These are phyloP conservation scores for Ogataea nakhonphanomensis DNA, from an alignment of 805 yeast species.

Conservation along the genomic window DNA sequence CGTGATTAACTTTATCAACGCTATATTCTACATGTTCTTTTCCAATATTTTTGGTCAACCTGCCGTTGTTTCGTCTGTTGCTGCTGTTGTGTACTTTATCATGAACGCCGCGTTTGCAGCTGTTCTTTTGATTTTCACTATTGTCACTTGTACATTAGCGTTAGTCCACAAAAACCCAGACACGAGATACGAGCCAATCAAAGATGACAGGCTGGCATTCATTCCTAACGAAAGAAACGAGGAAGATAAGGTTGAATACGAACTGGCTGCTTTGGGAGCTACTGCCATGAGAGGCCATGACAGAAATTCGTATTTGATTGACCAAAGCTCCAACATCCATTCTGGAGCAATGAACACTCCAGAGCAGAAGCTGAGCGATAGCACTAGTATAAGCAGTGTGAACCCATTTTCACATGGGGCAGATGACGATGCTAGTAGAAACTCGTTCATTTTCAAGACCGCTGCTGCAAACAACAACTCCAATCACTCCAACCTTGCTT, in stretches of 20 bases:
- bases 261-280: conserved; percentile 71
- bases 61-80: conserved; percentile 82
- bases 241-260: conserved; percentile 45
- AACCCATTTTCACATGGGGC: conserved; percentile 21
- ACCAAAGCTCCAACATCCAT: conserved; percentile 28
- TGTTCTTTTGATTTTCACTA: conserved; percentile 76
- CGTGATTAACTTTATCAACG: conserved; percentile 73
- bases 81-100: conserved; percentile 87
- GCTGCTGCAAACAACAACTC: conserved; percentile 7
- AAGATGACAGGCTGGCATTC: conserved; percentile 95
- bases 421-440: conserved; percentile 18
- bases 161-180: conserved; percentile 89
- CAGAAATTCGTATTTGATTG: conserved; percentile 32
- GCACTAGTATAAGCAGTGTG: conserved; percentile 10
- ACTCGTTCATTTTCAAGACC: conserved; percentile 18
- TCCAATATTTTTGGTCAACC: conserved; percentile 82
- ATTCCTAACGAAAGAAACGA: conserved; percentile 54
- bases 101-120: conserved; percentile 87
- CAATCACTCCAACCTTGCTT: conserved; percentile 9
- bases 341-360: conserved; percentile 18
- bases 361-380: conserved; percentile 19
- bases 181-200: conserved; percentile 91
- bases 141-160: conserved; percentile 83
- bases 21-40: conserved; percentile 85
- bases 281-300: conserved; percentile 64